Evolutionary conservation across 441 rosid genomes (phyloP), one percentile per base, ranked within the genome.

Genomic region (Viola pubescens): DNA sequence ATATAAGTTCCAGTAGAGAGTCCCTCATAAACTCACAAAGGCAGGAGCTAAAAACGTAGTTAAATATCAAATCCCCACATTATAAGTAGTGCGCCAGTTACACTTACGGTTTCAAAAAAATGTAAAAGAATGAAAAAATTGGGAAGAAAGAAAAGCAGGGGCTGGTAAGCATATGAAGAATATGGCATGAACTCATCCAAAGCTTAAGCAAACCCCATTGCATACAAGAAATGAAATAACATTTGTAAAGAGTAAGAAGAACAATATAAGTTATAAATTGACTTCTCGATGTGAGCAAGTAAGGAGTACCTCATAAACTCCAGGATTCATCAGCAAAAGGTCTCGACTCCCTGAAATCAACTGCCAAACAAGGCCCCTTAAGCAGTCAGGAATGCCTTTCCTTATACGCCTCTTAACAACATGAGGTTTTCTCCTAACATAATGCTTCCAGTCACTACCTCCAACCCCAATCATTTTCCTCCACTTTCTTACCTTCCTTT

Each of bases 321-420:
- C 96, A 8, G 97, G 95, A 70, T 87, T 92, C 96, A 87, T 83
- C 64, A 87, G 84, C 79, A 92, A 74, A 73, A 89, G 97, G 73
- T 89, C 98, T 39, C 94, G 80, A 60, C 98, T 92, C 61, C 97
- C 98, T 11, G 97, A 87, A 52, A 92, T 87, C 78, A 92, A 70
- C 74, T 89, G 98, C 98, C 98, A 92, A 66, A 92, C 96, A 38
- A 92, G 97, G 55, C 98, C 98, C 71, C 98, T 89, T 76, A 89
- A 79, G 69, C 98, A 92, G 75, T 92, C 98, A 54, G 97, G 97
- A 60, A 89, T 89, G 58, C 97, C 98, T 78, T 92, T 92, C 68
- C 94, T 77, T 52, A 85, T 78, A 0, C 95, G 90, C 68, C 98
- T 82, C 72, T 84, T 82, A 54, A 92, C 94, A 8, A 92, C 98